These are phyloP conservation scores for Poterioochromonas sp. DNA, from an alignment of 352 stramenopile genomes.

Conservation along the genomic window DNA sequence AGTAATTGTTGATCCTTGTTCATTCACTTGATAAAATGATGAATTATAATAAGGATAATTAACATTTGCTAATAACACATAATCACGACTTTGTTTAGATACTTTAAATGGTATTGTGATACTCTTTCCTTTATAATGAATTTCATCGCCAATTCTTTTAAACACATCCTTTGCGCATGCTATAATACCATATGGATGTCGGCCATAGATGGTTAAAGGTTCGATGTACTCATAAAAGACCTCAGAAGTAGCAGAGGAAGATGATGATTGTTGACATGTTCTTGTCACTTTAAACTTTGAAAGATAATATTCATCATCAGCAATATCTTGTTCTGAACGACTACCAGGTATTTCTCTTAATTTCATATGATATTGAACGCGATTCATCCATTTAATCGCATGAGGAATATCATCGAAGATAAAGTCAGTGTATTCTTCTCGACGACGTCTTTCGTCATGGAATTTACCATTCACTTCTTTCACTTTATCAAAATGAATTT, in stretches of 20 bases:
- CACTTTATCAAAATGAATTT: not conserved
- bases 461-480: not conserved
- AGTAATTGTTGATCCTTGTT: not conserved
- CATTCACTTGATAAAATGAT: too few relatives aligned
- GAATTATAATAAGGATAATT: too few relatives aligned
- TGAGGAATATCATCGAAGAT: not conserved
- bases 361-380: not conserved
- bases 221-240: constrained; percentile 23
- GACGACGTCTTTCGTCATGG: not conserved
- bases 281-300: not conserved
- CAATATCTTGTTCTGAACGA: too few relatives aligned
- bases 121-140: too few relatives aligned
- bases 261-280: too few relatives aligned
- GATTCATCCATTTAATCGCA: not conserved
- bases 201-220: not conserved
- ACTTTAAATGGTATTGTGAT: too few relatives aligned
- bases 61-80: not conserved
- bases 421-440: not conserved
- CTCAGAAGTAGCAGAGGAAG: not conserved
- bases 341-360: not conserved
- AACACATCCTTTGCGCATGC: not conserved
- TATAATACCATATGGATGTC: constrained; percentile 4
- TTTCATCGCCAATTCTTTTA: not conserved
- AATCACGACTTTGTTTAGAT: not conserved
- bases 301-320: not conserved